Conservation (phyloP, 306 rosid genomes). For the Lagenaria siceraria region DNA sequence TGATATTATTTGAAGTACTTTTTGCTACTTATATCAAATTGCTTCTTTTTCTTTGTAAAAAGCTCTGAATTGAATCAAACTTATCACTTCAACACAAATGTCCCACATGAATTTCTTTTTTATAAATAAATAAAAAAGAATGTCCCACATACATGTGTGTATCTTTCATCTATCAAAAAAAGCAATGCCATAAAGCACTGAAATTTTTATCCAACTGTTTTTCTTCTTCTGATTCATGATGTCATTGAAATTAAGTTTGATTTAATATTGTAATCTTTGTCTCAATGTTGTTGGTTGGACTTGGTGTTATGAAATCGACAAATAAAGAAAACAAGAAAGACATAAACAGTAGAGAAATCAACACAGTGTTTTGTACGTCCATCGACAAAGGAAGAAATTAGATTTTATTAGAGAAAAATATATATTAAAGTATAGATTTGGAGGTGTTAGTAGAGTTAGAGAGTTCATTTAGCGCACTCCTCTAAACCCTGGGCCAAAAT, state of each 20-base stretch:
- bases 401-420: too few relatives aligned
- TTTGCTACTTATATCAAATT: background rate
- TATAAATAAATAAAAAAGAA: too few relatives aligned
- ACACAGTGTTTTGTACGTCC: too few relatives aligned
- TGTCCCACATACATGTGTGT: conserved; percentile 1
- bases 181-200: background rate
- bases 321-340: too few relatives aligned
- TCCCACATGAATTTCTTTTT: background rate
- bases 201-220: background rate
- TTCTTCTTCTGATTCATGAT: background rate
- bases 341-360: too few relatives aligned
- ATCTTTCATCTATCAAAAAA: background rate
- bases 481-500: too few relatives aligned
- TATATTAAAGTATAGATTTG: too few relatives aligned
- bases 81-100: background rate
- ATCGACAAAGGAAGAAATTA: too few relatives aligned
- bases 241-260: background rate
- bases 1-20: background rate
- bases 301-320: too few relatives aligned
- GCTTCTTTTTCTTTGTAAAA: background rate
- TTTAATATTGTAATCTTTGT: background rate
- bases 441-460: too few relatives aligned
- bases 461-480: too few relatives aligned
- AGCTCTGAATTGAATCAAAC: background rate
- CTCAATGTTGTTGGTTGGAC: background rate